phyloP scores from a whole-genome alignment of 306 rosid species.

The Nissolia schottii region DNA sequence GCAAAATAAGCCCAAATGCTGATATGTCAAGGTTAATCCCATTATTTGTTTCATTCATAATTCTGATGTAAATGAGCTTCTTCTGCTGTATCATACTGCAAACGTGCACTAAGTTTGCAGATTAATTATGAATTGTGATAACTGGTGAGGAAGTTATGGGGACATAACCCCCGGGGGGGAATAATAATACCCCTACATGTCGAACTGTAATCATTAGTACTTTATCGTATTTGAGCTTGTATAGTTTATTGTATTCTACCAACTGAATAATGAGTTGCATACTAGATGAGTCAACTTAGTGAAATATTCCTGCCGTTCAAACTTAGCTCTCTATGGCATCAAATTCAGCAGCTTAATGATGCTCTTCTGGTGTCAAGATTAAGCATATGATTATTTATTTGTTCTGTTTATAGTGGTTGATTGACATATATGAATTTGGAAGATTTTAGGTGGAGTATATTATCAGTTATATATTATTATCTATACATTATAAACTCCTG shows the following conservation, averaged over 20 bases:
- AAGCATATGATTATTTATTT: background rate
- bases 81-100: conserved; percentile 37
- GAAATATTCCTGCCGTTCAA: background rate
- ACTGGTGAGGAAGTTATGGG: conserved; percentile 26
- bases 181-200: conserved; percentile 11
- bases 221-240: conserved; percentile 20
- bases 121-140: conserved; percentile 20
- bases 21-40: conserved; percentile 19
- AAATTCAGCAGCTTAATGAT: background rate
- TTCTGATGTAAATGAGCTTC: conserved; percentile 31
- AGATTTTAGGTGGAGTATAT: background rate
- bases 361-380: background rate
- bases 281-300: conserved; percentile 11
- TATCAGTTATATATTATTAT: too few relatives aligned
- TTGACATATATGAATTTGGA: background rate
- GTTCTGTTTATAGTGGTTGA: background rate
- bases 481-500: too few relatives aligned
- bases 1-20: conserved; percentile 36
- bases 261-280: conserved; percentile 21
- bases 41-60: conserved; percentile 28
- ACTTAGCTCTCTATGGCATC: background rate
- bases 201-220: background rate
- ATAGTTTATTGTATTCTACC: conserved; percentile 25
- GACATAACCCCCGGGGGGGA: conserved; percentile 31
- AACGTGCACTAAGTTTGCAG: conserved; percentile 33